phyloP scores from a whole-genome alignment of 257 asterid genomes.

The Paraleonurus japonicus region DNA sequence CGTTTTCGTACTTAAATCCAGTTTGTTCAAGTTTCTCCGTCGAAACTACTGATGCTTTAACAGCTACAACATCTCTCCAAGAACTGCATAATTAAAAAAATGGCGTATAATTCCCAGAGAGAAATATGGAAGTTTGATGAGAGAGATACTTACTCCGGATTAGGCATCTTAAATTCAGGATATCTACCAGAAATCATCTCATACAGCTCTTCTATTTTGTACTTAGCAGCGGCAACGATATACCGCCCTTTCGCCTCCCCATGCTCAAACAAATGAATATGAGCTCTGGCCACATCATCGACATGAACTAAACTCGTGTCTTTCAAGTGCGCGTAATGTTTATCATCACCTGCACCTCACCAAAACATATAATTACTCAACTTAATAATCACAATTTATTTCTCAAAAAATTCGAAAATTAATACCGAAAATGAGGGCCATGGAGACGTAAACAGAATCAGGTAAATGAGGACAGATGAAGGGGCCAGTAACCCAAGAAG shows the following conservation, averaged over 20 bases:
- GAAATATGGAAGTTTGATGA: not conserved
- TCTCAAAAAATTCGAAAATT: too few species aligned
- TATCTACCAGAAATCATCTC: conserved; percentile 40
- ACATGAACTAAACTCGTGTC: conserved; percentile 40
- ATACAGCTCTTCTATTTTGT: conserved; percentile 27
- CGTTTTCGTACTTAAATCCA: conserved; percentile 52
- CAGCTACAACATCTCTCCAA: conserved; percentile 34
- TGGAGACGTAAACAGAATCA: conserved; percentile 34
- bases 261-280: conserved; percentile 49
- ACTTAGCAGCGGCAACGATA: conserved; percentile 38
- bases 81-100: conserved; percentile 21
- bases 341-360: conserved; percentile 31
- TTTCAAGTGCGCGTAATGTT: conserved; percentile 3
- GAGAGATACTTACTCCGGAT: conserved; percentile 51
- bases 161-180: conserved; percentile 49
- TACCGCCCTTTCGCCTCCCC: conserved; percentile 55
- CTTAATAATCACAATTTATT: too few species aligned
- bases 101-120: not conserved
- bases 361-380: too few species aligned
- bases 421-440: conserved; percentile 50
- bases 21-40: conserved; percentile 44
- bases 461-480: conserved; percentile 49
- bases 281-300: conserved; percentile 63
- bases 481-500: conserved; percentile 62
- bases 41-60: conserved; percentile 40